These are phyloP conservation scores for Leishmania tropica DNA, from an alignment of 208 protist genomes.

Conservation along the genomic window DNA sequence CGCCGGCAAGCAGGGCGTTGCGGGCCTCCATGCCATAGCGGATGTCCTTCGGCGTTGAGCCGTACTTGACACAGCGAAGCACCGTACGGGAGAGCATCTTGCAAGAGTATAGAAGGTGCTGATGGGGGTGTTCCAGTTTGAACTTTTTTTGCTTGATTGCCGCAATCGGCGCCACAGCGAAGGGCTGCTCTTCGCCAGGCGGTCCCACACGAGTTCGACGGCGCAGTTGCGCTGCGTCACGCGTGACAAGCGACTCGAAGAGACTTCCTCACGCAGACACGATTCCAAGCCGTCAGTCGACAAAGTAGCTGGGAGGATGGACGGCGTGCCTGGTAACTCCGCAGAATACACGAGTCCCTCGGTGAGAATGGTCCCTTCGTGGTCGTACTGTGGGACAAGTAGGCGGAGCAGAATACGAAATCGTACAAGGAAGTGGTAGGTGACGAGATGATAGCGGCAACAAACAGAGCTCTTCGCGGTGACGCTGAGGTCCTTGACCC, in stretches of 20 bases:
- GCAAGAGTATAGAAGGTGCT: neutral
- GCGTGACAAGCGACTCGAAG: neutral
- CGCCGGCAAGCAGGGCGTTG: conserved; percentile 92
- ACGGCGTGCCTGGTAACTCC: neutral
- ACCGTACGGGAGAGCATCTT: conserved; percentile 49
- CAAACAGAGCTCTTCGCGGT: too few species aligned
- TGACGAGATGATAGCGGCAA: neutral
- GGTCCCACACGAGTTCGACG: neutral
- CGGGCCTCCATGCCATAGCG: conserved; percentile 96
- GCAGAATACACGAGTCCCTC: neutral
- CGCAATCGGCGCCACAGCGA: neutral
- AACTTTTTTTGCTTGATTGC: neutral
- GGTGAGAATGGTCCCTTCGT: neutral
- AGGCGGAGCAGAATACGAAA: neutral
- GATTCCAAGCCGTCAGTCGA: neutral
- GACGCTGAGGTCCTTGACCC: neutral
- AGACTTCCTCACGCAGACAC: neutral
- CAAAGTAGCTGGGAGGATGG: neutral
- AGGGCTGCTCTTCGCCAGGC: neutral
- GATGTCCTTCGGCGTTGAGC: conserved; percentile 96
- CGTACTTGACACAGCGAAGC: conserved; percentile 66
- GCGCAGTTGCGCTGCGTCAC: neutral
- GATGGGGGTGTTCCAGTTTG: neutral
- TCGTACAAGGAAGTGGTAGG: neutral
- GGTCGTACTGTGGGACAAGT: neutral